Evolutionary conservation across 2,329 filamentous ascomycete species (phyloP), one percentile per base, ranked within the genome.

Genomic region (Aureobasidium leucospermi): DNA sequence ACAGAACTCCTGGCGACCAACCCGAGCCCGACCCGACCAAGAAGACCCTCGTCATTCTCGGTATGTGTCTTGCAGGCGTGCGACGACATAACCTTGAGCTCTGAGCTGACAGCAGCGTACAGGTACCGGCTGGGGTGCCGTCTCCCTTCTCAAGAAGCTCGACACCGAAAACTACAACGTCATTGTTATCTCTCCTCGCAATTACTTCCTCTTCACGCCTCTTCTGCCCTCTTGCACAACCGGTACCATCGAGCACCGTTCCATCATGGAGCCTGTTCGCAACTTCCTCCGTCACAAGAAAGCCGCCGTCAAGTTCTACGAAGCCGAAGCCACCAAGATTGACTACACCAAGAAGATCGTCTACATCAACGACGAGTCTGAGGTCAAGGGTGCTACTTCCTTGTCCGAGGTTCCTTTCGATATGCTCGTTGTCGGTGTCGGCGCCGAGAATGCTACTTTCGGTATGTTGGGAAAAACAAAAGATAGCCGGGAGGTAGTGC

Each of bases 131-230:
- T 99, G 94, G 94, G 94, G 87, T 67, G 90, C 93, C 45, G 90
- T 99, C 70, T 95, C 93, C 62, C 86, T 99, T 63, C 85, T 99
- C 66, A 99, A 99, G 85, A 96, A 96, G 74, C 89, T 99, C 76
- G 92, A 99, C 73, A 96, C 93, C 63, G 89, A 96, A 75, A 96
- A 97, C 83, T 99, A 97, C 85, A 97, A 99, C 75, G 93, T 97
- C 75, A 77, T 97, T 72, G 91, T 99, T 74, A 90, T 99, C 74
- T 97, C 94, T 52, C 94, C 94, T 58, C 90, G 94, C 73, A 99
- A 99, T 80, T 99, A 96, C 84, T 99, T 99, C 86, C 87, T 99
- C 67, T 99, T 99, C 83, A 99, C 94, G 32, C 94, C 94, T 62
- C 85, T 99, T 61, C 85, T 99, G 63, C 94, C 94, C 65, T 97